Evolutionary conservation across 2,329 filamentous ascomycete species (phyloP), one percentile per base, ranked within the genome.

Genomic region (Ascochyta koolunga): DNA sequence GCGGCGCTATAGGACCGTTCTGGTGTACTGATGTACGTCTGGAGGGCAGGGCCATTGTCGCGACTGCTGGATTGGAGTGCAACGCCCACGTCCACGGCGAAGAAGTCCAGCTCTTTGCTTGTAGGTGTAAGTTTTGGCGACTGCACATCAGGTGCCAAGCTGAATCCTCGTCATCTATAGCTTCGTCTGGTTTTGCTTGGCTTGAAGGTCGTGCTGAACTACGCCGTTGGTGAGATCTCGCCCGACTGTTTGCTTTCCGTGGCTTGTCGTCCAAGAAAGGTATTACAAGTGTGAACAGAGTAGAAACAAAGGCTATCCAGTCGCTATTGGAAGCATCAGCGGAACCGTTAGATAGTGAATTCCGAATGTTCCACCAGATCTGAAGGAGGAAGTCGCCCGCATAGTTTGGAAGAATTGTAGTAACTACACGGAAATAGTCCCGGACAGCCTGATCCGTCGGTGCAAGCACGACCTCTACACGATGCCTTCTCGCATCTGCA

Each of bases 231-330:
- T 55, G 47, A 24, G 60, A 21, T 41, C 59, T 72, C 11, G 60
- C 41, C 21, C 61, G 60, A 41, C 50, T 58, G 10, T 31, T 57
- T 16, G 60, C 32, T 42, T 65, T 73, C 8, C 54, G 52, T 3
- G 64, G 60, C 40, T 64, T 67, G 4, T 70, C 65, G 11, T 74
- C 68, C 10, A 75, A 56, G 45, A 74, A 73, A 7, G 70, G 67
- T 10, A 77, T 58, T 9, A 70, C 71, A 42, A 77, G 69, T 7
- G 69, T 67, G 44, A 79, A 75, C 2, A 80, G 52, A 7, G 76
- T 73, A 4, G 75, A 64, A 4, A 75, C 67, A 25, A 79, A 70
- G 5, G 78, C 77, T 5, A 71, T 61, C 70, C 75, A 77, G 19
- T 77, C 74, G 18, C 61, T 53, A 35, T 62, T 61, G 8, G 38